These are phyloP conservation scores for Hericium coralloides DNA, from an alignment of 768 basidiomycete species.

Conservation along the genomic window DNA sequence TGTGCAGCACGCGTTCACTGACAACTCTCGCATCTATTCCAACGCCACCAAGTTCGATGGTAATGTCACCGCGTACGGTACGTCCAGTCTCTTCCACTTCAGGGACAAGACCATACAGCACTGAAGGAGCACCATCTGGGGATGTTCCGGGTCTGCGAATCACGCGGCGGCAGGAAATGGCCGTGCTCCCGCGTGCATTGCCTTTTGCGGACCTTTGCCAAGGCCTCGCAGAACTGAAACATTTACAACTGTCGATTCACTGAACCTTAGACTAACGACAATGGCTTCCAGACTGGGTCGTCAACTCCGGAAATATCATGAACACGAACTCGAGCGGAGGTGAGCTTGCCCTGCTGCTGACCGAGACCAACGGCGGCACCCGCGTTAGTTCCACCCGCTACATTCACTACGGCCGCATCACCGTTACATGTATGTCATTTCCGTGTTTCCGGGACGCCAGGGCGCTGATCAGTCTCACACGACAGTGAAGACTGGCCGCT, in stretches of 20 bases:
- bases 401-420: constrained; percentile 73
- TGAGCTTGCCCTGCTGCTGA: constrained; percentile 60
- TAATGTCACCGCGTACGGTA: constrained; percentile 62
- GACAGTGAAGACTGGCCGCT: constrained; percentile 69
- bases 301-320: constrained; percentile 58
- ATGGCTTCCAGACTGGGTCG: constrained; percentile 48
- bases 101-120: neutral
- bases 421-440: constrained; percentile 39
- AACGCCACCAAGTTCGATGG: constrained; percentile 66
- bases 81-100: neutral
- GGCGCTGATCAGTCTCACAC: constrained; percentile 8
- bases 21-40: constrained; percentile 55
- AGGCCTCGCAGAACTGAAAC: too few species aligned
- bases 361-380: constrained; percentile 66
- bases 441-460: neutral
- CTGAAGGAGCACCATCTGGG: neutral
- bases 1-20: constrained; percentile 48
- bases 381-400: constrained; percentile 74
- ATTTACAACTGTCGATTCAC: too few species aligned
- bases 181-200: too few species aligned
- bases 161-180: too few species aligned
- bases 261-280: neutral
- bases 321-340: constrained; percentile 54
- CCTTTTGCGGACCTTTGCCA: too few species aligned
- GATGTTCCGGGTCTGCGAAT: too few species aligned